Evolutionary conservation across 305 asterid genomes (phyloP), one percentile per base, ranked within the genome.

Genomic region (Solanum hybrid): DNA sequence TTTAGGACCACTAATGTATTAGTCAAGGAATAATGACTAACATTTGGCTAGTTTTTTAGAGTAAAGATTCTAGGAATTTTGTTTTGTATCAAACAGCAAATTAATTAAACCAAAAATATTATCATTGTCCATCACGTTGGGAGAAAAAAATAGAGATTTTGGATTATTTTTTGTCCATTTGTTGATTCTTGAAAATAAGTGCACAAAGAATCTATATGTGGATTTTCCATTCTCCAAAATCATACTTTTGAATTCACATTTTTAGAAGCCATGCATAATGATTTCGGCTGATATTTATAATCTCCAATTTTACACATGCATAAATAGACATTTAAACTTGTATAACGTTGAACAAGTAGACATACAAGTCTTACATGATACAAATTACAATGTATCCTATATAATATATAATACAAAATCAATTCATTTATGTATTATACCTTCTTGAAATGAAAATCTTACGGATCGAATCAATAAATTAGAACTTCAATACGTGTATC

Each of bases 241-340:
- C 37, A 10, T 10, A 24, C 15, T 56, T 14, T 45, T 45, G 60
- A 3, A 45, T 45, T 45, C 51, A 40, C 51, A 11, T 40, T 40
- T 40, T 40, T 11, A 40, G 51, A 40, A 40, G 5, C 4, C 51
- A 40, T 40, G 45, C 45, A 40, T 40, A 36, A 8, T 36, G 3
- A 45, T 45, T 5, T 45, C 0, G 0, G 3, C 0, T 45, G 1
- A 45, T 45, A 45, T 45, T 45, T 45, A 45, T 14, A 4, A 4
- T 45, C 7, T 13, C 0, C 3, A 2, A 45, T 14, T 45, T 45
- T 45, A 13, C 1, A 13, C 0, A 13, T 45, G 64, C 0, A 14
- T 5, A 45, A 45, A 13, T 2, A 45, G 0, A 45, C 7, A 14
- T 0, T 42, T 42, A 42, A 42, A 42, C 17, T 12, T 42, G 2